These are phyloP conservation scores for Croton laevigatus DNA, from an alignment of 441 rosid species.

Conservation along the genomic window DNA sequence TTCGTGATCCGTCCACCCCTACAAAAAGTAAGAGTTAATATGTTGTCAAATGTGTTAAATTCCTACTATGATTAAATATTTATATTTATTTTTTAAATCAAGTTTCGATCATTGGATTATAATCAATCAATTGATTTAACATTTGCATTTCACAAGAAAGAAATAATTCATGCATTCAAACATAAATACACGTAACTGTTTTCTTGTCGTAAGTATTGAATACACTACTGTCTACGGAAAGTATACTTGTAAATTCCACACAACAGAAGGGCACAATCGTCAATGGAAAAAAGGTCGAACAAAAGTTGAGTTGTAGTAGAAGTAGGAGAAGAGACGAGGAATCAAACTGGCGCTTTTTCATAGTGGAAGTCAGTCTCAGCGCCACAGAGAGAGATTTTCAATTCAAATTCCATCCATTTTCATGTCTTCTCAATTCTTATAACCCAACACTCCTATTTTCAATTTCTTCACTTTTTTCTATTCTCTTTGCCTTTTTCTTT, in stretches of 20 bases:
- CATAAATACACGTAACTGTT: no score
- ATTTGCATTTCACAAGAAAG: no score
- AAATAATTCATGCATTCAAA: no score
- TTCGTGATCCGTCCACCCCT: no score
- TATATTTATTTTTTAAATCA: no score
- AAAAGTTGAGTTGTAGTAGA: background rate
- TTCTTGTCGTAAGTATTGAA: no score
- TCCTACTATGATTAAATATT: no score
- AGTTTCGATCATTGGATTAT: no score
- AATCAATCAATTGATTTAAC: no score
- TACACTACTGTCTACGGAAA: no score
- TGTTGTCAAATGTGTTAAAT: no score
- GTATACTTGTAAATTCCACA: background rate
- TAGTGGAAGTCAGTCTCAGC: background rate
- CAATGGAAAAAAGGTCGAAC: background rate
- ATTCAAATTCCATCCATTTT: background rate
- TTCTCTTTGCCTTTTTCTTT: background rate
- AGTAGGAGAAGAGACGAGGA: background rate
- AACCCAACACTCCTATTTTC: background rate
- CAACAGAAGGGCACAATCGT: conserved; percentile 4
- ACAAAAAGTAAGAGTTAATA: no score
- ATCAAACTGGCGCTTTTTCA: conserved; percentile 6
- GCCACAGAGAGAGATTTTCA: background rate
- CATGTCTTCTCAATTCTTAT: background rate
- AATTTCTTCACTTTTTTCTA: background rate